Conservation (phyloP, 2,329 filamentous ascomycete species). For the Alternaria viburni region DNA sequence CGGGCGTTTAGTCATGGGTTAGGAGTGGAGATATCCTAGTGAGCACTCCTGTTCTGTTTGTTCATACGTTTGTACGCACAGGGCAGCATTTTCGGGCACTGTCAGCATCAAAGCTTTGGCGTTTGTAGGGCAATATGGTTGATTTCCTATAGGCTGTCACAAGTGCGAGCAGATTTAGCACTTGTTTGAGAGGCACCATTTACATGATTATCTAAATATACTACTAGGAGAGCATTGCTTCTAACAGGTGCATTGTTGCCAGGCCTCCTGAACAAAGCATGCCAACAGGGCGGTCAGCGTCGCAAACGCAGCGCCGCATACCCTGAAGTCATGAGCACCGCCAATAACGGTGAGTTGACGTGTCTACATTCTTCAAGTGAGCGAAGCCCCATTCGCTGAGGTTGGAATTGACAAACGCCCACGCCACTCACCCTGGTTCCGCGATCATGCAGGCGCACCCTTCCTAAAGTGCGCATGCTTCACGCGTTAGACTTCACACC, state of each 20-base stretch:
- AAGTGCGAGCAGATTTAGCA: constrained; percentile 3
- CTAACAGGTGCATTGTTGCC: not conserved
- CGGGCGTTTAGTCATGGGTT: constrained; percentile 24
- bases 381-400: not conserved
- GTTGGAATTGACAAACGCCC: constrained; percentile 5
- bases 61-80: constrained; percentile 31
- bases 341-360: not conserved
- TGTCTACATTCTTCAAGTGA: not conserved
- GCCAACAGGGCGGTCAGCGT: constrained; percentile 1
- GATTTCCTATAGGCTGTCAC: not conserved
- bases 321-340: not conserved
- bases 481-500: not conserved
- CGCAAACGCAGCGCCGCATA: not conserved
- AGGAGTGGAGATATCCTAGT: constrained; percentile 23
- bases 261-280: constrained; percentile 1
- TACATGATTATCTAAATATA: constrained; percentile 3
- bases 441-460: not conserved
- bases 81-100: constrained; percentile 23
- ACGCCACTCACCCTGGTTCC: not conserved
- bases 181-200: not conserved
- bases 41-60: constrained; percentile 25
- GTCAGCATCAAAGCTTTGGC: constrained; percentile 29
- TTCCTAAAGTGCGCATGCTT: constrained; percentile 1
- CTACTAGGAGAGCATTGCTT: not conserved
- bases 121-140: constrained; percentile 17